Evolutionary conservation across 164 flowering plant genomes (phyloP), one percentile per base, ranked within the genome.

Genomic region (Umbilicus rupestris): DNA sequence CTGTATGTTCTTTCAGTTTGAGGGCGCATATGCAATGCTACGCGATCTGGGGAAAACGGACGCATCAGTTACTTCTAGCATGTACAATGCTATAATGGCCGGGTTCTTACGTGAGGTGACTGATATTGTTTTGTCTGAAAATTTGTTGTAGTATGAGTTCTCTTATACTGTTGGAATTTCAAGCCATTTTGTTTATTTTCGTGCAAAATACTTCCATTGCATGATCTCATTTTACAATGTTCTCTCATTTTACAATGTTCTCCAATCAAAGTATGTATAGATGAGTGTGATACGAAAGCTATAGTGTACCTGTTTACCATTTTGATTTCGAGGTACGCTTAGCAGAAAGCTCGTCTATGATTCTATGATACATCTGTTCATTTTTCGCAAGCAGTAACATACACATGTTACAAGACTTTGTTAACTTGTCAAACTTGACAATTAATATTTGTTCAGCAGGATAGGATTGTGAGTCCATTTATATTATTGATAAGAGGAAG

Each of bases 21-120:
- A 78, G 39, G 84, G 87, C 76, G 97, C 97, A 52, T 87, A 84
- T 74, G 71, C 52, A 39, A 71, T 93, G 84, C 84, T 93, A 33
- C 73, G 66, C 6, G 85, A 82, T 72, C 17, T 83, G 75, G 78
- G 78, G 76, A 76, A 81, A 49, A 62, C 76, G 82, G 77, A 82
- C 69, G 49, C 87, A 69, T 69, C 5, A 37, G 92, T 90, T 39
- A 78, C 86, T 9, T 30, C 90, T 64, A 59, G 64, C 73, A 85
- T 93, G 81, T 90, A 88, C 81, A 93, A 90, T 78, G 70, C 82
- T 64, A 84, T 93, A 76, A 70, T 93, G 81, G 84, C 74, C 46
- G 96, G 96, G 63, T 86, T 78, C 67, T 85, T 81, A 66, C 81
- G 95, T 64, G 88, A 90, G 94, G 98, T 77, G 69, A 66, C 35